phyloP scores from a whole-genome alignment of 2,329 filamentous ascomycete genomes.

The Alternaria angustiovoidea region DNA sequence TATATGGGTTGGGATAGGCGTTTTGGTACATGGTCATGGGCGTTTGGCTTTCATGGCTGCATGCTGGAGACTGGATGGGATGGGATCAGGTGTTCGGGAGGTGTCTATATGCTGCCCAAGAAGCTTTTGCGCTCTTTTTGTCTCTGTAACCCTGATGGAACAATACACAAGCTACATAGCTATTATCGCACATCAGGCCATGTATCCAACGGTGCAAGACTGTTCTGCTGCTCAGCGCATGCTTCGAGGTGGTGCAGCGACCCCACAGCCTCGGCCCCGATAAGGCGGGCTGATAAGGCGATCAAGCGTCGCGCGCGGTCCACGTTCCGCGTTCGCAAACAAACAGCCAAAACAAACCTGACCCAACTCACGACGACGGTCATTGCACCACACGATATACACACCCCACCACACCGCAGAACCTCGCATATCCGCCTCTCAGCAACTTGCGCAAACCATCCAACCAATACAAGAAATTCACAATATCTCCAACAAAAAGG shows the following conservation, averaged over 20 bases:
- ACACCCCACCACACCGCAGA: background rate
- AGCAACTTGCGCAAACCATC: background rate
- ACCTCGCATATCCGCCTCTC: background rate
- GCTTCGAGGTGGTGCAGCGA: background rate
- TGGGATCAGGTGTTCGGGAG: background rate
- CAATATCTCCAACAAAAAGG: no score
- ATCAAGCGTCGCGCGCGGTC: constrained; percentile 20
- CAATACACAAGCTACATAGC: background rate
- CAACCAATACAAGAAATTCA: no score
- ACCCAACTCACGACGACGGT: background rate
- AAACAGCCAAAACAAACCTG: constrained; percentile 14
- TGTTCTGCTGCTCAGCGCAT: background rate
- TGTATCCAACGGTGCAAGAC: background rate
- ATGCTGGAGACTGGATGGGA: background rate
- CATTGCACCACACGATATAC: background rate
- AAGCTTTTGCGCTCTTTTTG: no score
- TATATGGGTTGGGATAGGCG: constrained; percentile 7
- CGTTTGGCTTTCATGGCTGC: background rate
- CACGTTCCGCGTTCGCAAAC: constrained; percentile 29
- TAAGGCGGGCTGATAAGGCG: constrained; percentile 14
- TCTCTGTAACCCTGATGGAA: background rate
- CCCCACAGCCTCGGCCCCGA: constrained; percentile 26
- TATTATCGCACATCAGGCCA: background rate
- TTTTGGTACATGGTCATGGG: constrained; percentile 1
- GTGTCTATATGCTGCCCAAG: background rate